phyloP scores from a whole-genome alignment of 2,329 filamentous ascomycete species.

The Colletotrichum salicis region DNA sequence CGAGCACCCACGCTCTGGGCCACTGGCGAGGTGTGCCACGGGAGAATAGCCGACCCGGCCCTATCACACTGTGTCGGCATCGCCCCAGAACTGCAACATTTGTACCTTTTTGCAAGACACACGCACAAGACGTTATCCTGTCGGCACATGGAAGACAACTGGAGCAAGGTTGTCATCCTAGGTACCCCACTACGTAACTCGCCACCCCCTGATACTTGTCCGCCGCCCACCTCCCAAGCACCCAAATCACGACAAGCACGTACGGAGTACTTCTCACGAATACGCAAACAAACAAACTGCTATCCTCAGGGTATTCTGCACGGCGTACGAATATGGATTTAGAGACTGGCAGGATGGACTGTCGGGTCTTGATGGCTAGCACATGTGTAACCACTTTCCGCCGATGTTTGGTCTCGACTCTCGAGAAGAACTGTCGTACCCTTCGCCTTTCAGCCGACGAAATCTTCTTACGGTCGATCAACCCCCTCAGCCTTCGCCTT shows the following conservation, averaged over 20 bases:
- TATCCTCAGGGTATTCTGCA: not conserved
- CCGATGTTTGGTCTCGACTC: slow-evolving; percentile 4
- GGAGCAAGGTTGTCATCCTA: not conserved
- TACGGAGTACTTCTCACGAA: not conserved
- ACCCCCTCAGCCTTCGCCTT: not conserved
- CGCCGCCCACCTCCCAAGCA: not conserved
- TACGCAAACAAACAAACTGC: not conserved
- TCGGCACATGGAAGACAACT: not conserved
- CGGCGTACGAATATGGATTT: not conserved
- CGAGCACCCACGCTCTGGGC: not conserved
- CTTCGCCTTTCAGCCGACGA: not conserved
- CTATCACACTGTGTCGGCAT: slow-evolving; percentile 26
- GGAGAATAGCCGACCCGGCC: not conserved
- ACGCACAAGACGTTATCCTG: not conserved
- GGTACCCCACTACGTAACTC: not conserved
- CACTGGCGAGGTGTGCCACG: not conserved
- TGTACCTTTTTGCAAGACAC: not conserved
- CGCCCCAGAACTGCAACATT: not conserved
- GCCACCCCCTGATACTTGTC: slow-evolving; percentile 31
- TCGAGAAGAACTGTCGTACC: not conserved
- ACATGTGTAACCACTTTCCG: not conserved
- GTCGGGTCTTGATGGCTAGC: not conserved
- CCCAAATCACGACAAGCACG: not conserved
- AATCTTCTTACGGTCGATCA: not conserved
- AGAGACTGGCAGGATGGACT: not conserved